Evolutionary conservation across 331 rosid genomes (phyloP), one percentile per base, ranked within the genome.

Genomic region (Phaseolus coccineus): DNA sequence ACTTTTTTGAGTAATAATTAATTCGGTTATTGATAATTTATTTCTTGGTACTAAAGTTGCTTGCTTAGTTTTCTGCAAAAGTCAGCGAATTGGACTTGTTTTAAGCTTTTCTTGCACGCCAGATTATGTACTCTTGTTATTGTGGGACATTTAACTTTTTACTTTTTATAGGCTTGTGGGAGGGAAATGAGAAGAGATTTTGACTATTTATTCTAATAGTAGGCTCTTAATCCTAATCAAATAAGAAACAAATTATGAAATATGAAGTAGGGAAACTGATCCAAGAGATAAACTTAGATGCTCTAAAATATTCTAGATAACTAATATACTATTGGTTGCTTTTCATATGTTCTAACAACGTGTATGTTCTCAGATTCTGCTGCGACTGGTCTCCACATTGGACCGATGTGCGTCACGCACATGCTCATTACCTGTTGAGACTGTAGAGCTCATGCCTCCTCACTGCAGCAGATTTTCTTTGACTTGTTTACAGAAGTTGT

Each of bases 341-440:
- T 42, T 10, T 67, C 55, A 24, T 11, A 11, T 67, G 53, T 42
- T 67, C 72, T 67, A 22, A 40, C 37, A 42, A 24, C 42, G 64
- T 81, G 69, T 10, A 55, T 72, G 72, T 80, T 85, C 22, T 77
- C 88, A 95, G 99, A 88, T 95, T 81, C 78, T 95, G 87, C 90
- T 83, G 84, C 88, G 91, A 35, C 87, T 95, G 39, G 86, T 95
- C 77, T 87, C 88, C 83, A 95, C 97, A 10, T 81, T 95, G 95
- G 99, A 95, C 77, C 94, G 93, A n/a, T 91, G 97, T 83, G 97
- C 97, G 28, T 90, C 97, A 19, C 97, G 99, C 48, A 93, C 97
- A 19, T 91, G 93, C 83, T 92, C 97, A 24, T 84, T 95, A 85
- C 97, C 99, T 69, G 93, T 95, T 73, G 96, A 93, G 90, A 91